Conservation (phyloP, 148 eudicot genomes). For the Camellia japonica region DNA sequence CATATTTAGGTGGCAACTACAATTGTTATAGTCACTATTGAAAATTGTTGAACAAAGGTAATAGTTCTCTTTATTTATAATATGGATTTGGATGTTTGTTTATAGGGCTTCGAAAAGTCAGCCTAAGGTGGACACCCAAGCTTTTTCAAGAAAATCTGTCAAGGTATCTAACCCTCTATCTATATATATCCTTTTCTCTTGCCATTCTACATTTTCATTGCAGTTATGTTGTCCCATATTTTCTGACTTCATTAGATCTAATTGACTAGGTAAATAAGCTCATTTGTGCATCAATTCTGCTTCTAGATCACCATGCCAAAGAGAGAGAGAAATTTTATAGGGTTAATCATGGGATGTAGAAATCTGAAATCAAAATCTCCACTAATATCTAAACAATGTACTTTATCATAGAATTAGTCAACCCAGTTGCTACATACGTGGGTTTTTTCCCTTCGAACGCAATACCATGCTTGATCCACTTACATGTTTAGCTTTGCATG, state of each 20-base stretch:
- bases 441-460: background rate
- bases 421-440: background rate
- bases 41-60: background rate
- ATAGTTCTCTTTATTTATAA: background rate
- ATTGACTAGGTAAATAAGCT: too few species aligned
- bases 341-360: too few species aligned
- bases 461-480: background rate
- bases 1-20: background rate
- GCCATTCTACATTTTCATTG: too few species aligned
- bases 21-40: background rate
- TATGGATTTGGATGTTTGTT: conserved; percentile 13
- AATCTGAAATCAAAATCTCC: background rate
- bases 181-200: too few species aligned
- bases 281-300: too few species aligned
- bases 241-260: too few species aligned
- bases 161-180: conserved; percentile 38
- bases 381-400: background rate
- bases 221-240: too few species aligned
- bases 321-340: too few species aligned
- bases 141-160: conserved; percentile 42
- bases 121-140: conserved; percentile 33
- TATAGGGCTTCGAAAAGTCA: conserved; percentile 58
- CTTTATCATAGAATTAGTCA: background rate
- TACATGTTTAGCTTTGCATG: background rate
- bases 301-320: too few species aligned